Percentiles rank a stretch among this genome's conserved stretches.
phyloP scores from a whole-genome alignment of 495 filamentous ascomycete genomes.

The Trichoderma virens region DNA sequence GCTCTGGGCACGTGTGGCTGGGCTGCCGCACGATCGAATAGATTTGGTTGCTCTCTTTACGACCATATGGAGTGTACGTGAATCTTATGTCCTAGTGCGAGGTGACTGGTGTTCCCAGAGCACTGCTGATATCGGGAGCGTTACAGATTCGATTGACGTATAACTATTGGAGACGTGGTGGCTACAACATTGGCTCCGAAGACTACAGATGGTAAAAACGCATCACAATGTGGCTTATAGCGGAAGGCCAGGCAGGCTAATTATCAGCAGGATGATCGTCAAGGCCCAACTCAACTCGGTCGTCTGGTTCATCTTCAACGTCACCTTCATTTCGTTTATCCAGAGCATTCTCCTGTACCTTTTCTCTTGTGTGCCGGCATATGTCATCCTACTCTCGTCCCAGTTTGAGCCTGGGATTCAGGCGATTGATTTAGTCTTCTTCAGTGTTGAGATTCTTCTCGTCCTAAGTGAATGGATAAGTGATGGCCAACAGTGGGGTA shows the following conservation, averaged over 20 bases:
- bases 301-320: constrained; percentile 76
- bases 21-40: constrained; percentile 62
- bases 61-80: constrained; percentile 71
- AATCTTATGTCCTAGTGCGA: too few species aligned
- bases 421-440: constrained; percentile 58
- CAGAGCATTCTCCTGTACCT: constrained; percentile 74
- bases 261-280: constrained; percentile 34
- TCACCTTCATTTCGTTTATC: constrained; percentile 75
- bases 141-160: constrained; percentile 69
- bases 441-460: constrained; percentile 57
- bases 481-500: constrained; percentile 91
- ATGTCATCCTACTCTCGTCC: constrained; percentile 59
- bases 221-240: not conserved
- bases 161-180: constrained; percentile 97
- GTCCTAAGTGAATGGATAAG: constrained; percentile 71
- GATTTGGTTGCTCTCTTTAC: constrained; percentile 68
- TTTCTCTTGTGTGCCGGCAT: constrained; percentile 67
- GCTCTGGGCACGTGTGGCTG: constrained; percentile 65
- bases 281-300: constrained; percentile 32
- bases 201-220: constrained; percentile 80
- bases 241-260: constrained; percentile 8
- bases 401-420: constrained; percentile 36
- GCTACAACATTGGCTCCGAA: constrained; percentile 78
- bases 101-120: too few species aligned
- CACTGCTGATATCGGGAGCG: not conserved